These are phyloP conservation scores for Amphichorda felina DNA, from an alignment of 2,329 filamentous ascomycete species.

Conservation along the genomic window DNA sequence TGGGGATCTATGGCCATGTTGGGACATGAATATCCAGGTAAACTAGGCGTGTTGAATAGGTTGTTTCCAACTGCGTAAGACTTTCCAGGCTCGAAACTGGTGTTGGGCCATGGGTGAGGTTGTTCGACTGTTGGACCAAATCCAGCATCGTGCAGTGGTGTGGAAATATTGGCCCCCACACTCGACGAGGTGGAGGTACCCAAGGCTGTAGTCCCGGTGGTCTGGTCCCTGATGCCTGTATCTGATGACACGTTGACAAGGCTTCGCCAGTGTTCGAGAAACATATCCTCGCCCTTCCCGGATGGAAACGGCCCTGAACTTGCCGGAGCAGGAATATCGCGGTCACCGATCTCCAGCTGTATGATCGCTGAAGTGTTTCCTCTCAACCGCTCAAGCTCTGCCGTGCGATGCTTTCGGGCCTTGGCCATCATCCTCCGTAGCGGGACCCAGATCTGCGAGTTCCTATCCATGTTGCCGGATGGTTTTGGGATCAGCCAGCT, in stretches of 20 bases:
- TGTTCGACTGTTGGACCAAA: not conserved
- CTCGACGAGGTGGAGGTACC: not conserved
- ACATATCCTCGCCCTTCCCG: slow-evolving; percentile 9
- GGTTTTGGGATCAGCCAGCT: slow-evolving; percentile 25
- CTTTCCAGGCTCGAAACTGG: not conserved
- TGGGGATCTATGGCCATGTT: not conserved
- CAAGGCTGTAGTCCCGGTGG: slow-evolving; percentile 2
- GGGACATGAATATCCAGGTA: not conserved
- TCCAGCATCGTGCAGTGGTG: not conserved
- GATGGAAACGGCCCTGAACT: slow-evolving; percentile 15
- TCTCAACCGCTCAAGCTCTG: slow-evolving; percentile 21
- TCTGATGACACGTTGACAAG: slow-evolving; percentile 9
- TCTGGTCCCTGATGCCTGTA: not conserved
- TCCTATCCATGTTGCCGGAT: slow-evolving; percentile 11
- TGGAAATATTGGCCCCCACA: no score
- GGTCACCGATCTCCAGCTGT: slow-evolving; percentile 16
- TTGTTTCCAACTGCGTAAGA: no score
- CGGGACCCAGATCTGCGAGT: slow-evolving; percentile 25
- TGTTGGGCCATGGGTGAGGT: not conserved
- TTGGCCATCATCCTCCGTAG: slow-evolving; percentile 25
- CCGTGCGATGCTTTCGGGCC: slow-evolving; percentile 21
- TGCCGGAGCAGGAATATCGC: slow-evolving; percentile 11
- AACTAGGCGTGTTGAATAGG: not conserved
- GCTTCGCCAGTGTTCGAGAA: slow-evolving; percentile 18
- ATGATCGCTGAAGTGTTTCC: slow-evolving; percentile 11